Percentiles rank a stretch among this genome's conserved stretches.
These are phyloP conservation scores for Cytospora piceicola DNA, from an alignment of 2,329 filamentous ascomycete genomes.

Conservation along the genomic window DNA sequence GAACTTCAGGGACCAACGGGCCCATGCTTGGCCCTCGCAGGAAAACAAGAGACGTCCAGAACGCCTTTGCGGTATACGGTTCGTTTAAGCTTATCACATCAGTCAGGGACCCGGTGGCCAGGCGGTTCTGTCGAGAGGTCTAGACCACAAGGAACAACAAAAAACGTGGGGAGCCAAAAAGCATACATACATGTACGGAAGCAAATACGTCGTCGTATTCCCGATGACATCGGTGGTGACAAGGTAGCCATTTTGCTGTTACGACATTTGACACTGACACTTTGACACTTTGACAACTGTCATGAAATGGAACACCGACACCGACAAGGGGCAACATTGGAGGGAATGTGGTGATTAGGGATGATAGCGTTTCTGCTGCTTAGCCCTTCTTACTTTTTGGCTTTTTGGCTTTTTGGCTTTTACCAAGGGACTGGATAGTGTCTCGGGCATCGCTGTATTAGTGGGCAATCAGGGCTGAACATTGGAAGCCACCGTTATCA, in stretches of 20 bases:
- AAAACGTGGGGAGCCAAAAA: slow-evolving; percentile 16
- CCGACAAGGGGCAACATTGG: neutral
- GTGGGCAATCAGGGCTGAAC: slow-evolving; percentile 4
- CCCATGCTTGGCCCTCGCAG: slow-evolving; percentile 11
- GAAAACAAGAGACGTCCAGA: neutral
- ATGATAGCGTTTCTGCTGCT: neutral
- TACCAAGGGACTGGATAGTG: slow-evolving; percentile 2
- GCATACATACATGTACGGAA: slow-evolving; percentile 13
- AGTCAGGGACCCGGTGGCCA: slow-evolving; percentile 21
- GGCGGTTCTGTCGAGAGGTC: slow-evolving; percentile 21
- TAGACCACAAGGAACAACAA: slow-evolving; percentile 14
- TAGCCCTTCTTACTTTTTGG: neutral
- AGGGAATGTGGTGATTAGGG: neutral
- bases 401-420: neutral
- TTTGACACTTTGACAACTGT: neutral
- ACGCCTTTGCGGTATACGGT: slow-evolving; percentile 12
- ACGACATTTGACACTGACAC: too few relatives aligned
- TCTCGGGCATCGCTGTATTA: slow-evolving; percentile 1
- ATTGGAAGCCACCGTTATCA: neutral
- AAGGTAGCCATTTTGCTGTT: too few relatives aligned
- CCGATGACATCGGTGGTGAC: too few relatives aligned
- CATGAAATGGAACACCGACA: neutral
- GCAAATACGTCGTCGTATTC: too few relatives aligned
- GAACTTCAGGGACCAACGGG: slow-evolving; percentile 19
- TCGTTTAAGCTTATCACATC: slow-evolving; percentile 22